Percentiles rank a stretch among this genome's conserved stretches.
Conservation (phyloP, 1,284 basidiomycete genomes). For the Cryptococcus sp. region DNA sequence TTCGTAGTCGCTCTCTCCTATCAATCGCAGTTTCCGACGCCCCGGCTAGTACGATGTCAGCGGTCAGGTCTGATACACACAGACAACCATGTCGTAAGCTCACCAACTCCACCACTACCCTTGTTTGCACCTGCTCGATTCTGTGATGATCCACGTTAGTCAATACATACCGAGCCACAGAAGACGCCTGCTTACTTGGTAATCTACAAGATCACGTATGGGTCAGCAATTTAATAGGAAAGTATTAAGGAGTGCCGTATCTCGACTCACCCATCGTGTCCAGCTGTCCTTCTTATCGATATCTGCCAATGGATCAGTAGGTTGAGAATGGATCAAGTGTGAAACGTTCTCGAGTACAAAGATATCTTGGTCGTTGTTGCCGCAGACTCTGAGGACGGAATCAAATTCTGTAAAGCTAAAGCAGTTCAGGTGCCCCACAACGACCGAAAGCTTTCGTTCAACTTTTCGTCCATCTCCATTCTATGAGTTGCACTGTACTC, state of each 20-base stretch:
- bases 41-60: conserved; percentile 33
- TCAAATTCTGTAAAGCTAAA: conserved; percentile 12
- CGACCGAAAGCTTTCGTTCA: background rate
- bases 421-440: conserved; percentile 3
- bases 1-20: conserved; percentile 88
- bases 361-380: background rate
- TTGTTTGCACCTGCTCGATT: conserved; percentile 95
- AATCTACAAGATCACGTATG: conserved; percentile 31
- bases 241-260: background rate
- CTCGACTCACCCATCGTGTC: conserved; percentile 6
- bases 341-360: too few relatives aligned
- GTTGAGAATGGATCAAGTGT: too few relatives aligned
- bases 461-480: conserved; percentile 1
- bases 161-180: background rate
- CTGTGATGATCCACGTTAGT: conserved; percentile 53
- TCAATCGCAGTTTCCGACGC: conserved; percentile 84
- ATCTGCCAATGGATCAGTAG: background rate
- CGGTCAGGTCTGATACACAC: too few relatives aligned
- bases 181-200: conserved; percentile 39
- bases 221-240: background rate
- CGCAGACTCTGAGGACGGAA: conserved; percentile 8
- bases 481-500: background rate
- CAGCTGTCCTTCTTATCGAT: background rate
- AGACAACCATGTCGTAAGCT: conserved; percentile 7
- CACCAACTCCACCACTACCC: conserved; percentile 84